phyloP scores from a whole-genome alignment of 306 rosid species.

The Prunus salicina region DNA sequence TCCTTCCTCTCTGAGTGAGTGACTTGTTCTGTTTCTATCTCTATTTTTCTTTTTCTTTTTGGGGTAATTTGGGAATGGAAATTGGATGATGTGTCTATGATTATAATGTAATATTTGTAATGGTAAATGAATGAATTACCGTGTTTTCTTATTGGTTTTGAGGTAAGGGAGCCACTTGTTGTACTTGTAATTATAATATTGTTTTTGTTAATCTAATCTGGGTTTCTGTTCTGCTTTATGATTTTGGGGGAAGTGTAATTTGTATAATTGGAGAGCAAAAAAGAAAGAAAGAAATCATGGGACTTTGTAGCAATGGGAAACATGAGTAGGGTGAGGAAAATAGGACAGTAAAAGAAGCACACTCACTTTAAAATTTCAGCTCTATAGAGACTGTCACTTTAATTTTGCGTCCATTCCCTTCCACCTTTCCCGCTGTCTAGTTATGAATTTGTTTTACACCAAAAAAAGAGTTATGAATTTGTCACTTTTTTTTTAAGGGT shows the following conservation, averaged over 20 bases:
- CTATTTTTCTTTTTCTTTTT: neutral
- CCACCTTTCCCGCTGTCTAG: no score
- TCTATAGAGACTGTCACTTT: no score
- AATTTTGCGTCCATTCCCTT: no score
- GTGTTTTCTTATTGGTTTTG: neutral
- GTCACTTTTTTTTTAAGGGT: no score
- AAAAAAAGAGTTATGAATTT: no score
- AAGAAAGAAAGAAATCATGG: neutral
- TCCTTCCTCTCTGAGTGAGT: slow-evolving; percentile 58
- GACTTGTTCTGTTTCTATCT: no score
- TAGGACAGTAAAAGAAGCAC: no score
- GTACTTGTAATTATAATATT: no score
- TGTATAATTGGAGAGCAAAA: no score
- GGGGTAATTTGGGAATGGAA: neutral
- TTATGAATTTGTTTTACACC: no score
- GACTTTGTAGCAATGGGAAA: neutral
- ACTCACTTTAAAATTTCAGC: no score
- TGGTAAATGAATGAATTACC: neutral
- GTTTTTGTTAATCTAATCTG: no score
- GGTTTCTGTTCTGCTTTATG: neutral
- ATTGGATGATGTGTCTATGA: neutral
- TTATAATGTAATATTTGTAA: neutral
- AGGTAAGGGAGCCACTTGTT: neutral
- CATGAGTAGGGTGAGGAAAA: neutral
- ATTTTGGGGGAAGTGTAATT: neutral